Evolutionary conservation across 1,139 yeast genomes (phyloP), one percentile per base, ranked within the genome.

Genomic region (Debaryomyces fabryi): DNA sequence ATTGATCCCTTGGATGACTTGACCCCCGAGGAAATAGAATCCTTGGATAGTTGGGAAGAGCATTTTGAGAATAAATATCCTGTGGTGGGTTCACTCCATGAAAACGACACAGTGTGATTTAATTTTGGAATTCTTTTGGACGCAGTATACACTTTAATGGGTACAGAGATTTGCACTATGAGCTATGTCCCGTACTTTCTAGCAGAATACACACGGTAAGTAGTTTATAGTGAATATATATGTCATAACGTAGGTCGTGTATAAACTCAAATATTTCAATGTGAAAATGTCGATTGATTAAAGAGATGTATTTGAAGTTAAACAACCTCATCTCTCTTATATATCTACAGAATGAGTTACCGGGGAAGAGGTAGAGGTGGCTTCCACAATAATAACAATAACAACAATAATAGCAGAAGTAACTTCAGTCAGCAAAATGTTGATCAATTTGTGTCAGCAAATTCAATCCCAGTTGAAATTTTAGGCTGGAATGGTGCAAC

Each of bases 401-500:
- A 57, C 50, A 54, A 54, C 45, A 57, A 52, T 51, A 53, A 53
- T 47, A 53, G 52, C 49, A 58, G 55, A 37, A 53, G 57, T 44
- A 54, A 57, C 38, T 47, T 51, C 47, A 48, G 51, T 42, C 66
- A 63, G 44, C 67, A 62, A 49, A 62, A 65, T 42, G 61, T 67
- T 38, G 71, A 72, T 49, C 71, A 71, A 43, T 68, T 57, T 51
- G 68, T 60, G 6, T 54, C 60, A 16, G 71, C 68, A 43, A 77
- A 71, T 51, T 55, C 72, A 29, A 66, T 79, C 3, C 74, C 78
- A 1, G 77, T 88, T 18, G 91, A 86, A 55, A 78, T 90, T 15
- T 71, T 78, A 45, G 90, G 91, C 39, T 91, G 97, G 97, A 85
- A 87, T 56, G 90, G 91, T 46, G 92, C 89, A 2, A 67, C 86